phyloP scores from a whole-genome alignment of 2,329 filamentous ascomycete species.

The Colletotrichum lentis region DNA sequence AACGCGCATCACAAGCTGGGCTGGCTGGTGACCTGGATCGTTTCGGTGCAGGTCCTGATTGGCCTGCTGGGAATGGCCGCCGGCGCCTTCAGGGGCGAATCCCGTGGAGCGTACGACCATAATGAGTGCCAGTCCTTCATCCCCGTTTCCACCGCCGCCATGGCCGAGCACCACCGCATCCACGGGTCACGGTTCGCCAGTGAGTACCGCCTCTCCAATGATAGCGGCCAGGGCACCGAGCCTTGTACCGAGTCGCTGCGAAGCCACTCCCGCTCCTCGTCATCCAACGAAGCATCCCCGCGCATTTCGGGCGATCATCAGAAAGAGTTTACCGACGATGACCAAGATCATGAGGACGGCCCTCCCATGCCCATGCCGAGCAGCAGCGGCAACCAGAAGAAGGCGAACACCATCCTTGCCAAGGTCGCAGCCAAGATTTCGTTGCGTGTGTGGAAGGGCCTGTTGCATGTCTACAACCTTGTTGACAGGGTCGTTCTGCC shows the following conservation, averaged over 20 bases:
- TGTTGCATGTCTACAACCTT: slow-evolving; percentile 69
- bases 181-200: slow-evolving; percentile 34
- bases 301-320: slow-evolving; percentile 18
- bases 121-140: slow-evolving; percentile 68
- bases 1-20: slow-evolving; percentile 90
- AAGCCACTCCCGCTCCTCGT: slow-evolving; percentile 70
- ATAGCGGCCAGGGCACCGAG: slow-evolving; percentile 80
- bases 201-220: slow-evolving; percentile 68
- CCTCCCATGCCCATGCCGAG: slow-evolving; percentile 55
- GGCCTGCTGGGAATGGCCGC: slow-evolving; percentile 70
- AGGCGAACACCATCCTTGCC: slow-evolving; percentile 57
- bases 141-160: slow-evolving; percentile 65
- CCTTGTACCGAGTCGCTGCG: slow-evolving; percentile 71
- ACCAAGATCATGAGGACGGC: slow-evolving; percentile 49
- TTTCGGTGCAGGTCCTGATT: slow-evolving; percentile 74
- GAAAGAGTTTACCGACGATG: slow-evolving; percentile 61
- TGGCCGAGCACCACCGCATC: slow-evolving; percentile 59
- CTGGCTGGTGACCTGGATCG: slow-evolving; percentile 81
- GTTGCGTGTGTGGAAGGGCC: slow-evolving; percentile 62
- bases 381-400: slow-evolving; percentile 49
- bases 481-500: slow-evolving; percentile 81
- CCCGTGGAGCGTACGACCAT: slow-evolving; percentile 15
- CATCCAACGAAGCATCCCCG: slow-evolving; percentile 55
- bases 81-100: slow-evolving; percentile 42
- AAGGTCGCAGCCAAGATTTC: slow-evolving; percentile 64